Conservation (phyloP, 306 rosid species). For the Vachellia collinsii region DNA sequence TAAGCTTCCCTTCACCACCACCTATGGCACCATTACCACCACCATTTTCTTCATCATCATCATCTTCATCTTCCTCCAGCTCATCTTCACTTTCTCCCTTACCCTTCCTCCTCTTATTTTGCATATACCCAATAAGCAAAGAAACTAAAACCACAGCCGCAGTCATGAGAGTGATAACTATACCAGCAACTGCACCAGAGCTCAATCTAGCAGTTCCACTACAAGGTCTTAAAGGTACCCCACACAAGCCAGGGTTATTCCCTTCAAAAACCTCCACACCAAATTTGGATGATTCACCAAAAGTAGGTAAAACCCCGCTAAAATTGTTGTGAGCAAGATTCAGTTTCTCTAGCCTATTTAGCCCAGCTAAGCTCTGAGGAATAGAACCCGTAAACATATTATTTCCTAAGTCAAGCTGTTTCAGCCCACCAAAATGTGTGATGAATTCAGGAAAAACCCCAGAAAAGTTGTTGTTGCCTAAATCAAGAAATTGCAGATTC, state of each 20-base stretch:
- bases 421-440: conserved; percentile 62
- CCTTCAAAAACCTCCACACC: conserved; percentile 87
- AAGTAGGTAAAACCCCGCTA: conserved; percentile 79
- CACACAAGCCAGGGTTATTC: conserved; percentile 83
- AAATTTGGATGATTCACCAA: conserved; percentile 67
- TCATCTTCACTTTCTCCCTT: conserved; percentile 85
- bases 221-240: conserved; percentile 82
- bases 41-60: conserved; percentile 58
- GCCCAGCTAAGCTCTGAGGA: conserved; percentile 53
- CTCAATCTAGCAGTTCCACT: conserved; percentile 62
- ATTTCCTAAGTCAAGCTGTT: conserved; percentile 73
- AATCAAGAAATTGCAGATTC: conserved; percentile 67
- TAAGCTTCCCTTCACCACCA: conserved; percentile 91
- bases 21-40: conserved; percentile 31
- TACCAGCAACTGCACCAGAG: conserved; percentile 96
- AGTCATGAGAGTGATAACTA: conserved; percentile 91
- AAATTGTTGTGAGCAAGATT: conserved; percentile 89
- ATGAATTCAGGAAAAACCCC: conserved; percentile 84
- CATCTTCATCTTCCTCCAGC: conserved; percentile 76
- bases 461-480: conserved; percentile 72
- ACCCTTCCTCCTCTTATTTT: conserved; percentile 80
- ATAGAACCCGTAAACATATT: conserved; percentile 70
- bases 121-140: conserved; percentile 85
- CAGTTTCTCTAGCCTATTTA: conserved; percentile 70
- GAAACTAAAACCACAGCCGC: conserved; percentile 94